Conservation (phyloP, 306 rosid species). For the Fragaria ananassa region DNA sequence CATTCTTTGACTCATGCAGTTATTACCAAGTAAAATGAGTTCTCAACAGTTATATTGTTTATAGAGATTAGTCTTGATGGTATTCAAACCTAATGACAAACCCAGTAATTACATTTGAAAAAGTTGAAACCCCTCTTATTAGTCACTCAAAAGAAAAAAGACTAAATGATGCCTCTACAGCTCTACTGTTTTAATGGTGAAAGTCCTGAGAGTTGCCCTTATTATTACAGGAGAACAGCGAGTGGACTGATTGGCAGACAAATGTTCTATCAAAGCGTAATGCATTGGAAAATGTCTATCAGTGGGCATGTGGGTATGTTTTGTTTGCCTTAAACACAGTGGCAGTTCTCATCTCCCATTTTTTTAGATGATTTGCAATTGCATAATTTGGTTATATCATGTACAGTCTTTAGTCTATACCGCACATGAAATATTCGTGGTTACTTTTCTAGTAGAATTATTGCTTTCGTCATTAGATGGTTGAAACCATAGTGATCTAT, state of each 20-base stretch:
- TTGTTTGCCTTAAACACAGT: slow-evolving; percentile 14
- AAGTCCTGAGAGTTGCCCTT: neutral
- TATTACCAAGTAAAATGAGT: neutral
- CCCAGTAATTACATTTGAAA: neutral
- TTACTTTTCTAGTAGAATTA: neutral
- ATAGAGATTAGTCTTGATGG: neutral
- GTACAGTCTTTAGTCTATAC: neutral
- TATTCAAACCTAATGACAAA: neutral
- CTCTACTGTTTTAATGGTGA: neutral
- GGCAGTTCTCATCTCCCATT: slow-evolving; percentile 11
- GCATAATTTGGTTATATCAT: neutral
- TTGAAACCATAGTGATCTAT: neutral
- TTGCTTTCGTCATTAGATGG: neutral
- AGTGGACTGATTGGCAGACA: slow-evolving; percentile 80
- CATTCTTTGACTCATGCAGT: too few species aligned
- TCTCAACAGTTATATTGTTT: neutral
- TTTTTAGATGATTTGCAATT: neutral
- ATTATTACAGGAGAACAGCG: slow-evolving; percentile 61
- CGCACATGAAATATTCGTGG: neutral
- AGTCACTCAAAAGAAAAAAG: neutral
- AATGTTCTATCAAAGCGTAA: slow-evolving; percentile 65
- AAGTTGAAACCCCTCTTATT: neutral
- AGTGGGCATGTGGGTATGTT: slow-evolving; percentile 98
- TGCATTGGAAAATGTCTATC: slow-evolving; percentile 79
- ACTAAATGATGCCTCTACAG: neutral